phyloP scores from a whole-genome alignment of 73 alveolate genomes.

The Tetrahymena elliotti region DNA sequence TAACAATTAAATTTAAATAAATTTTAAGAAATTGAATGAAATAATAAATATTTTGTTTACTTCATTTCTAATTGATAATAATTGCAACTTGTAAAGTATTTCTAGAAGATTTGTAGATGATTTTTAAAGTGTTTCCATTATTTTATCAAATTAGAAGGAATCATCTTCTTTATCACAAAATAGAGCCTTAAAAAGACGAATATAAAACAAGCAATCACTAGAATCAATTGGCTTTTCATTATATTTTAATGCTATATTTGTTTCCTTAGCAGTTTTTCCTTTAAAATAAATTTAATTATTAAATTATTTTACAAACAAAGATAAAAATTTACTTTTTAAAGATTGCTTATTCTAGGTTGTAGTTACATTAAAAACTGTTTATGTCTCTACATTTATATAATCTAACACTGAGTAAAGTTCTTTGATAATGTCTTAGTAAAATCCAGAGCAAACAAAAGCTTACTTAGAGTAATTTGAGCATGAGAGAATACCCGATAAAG shows the following conservation, averaged over 20 bases:
- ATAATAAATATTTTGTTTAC: neutral
- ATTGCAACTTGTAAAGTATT: neutral
- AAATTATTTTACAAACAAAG: neutral
- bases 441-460: neutral
- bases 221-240: neutral
- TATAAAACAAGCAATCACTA: neutral
- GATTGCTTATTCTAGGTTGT: neutral
- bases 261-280: neutral
- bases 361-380: neutral
- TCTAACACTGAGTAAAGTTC: neutral
- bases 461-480: neutral
- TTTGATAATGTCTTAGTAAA: neutral
- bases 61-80: neutral
- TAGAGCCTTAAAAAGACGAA: neutral
- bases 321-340: neutral
- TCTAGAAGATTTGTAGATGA: neutral
- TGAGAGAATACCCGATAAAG: neutral
- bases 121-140: neutral
- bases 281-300: neutral
- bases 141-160: neutral
- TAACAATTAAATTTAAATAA: too few relatives aligned
- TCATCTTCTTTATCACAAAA: neutral
- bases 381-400: neutral
- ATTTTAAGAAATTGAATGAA: too few relatives aligned
- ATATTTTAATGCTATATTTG: neutral